Conservation (phyloP, 2,329 filamentous ascomycete genomes). For the Nannizziopsis arthrosporioides region DNA sequence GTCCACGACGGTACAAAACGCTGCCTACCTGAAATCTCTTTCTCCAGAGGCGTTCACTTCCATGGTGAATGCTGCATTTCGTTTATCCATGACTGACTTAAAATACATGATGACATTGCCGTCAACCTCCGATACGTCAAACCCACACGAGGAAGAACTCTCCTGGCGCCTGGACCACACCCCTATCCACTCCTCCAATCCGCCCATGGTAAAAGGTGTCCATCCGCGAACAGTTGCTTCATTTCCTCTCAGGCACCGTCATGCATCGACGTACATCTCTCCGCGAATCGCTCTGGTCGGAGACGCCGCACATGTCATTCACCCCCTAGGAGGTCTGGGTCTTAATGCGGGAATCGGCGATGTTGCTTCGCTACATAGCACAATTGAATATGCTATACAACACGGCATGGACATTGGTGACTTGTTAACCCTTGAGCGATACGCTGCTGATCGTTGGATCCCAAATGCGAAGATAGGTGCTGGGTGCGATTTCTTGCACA, state of each 20-base stretch:
- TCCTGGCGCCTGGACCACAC: conserved; percentile 73
- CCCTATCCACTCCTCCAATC: conserved; percentile 44
- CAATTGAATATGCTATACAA: conserved; percentile 62
- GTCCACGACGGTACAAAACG: conserved; percentile 77
- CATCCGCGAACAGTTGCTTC: conserved; percentile 73
- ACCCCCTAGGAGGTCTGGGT: conserved; percentile 88
- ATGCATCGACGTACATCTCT: conserved; percentile 85
- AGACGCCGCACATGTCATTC: conserved; percentile 88
- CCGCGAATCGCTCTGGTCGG: conserved; percentile 87
- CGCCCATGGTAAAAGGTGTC: conserved; percentile 55
- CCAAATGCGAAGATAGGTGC: conserved; percentile 69
- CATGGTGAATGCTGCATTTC: conserved; percentile 89
- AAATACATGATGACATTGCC: conserved; percentile 63
- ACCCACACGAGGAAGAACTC: conserved; percentile 58
- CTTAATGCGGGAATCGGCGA: conserved; percentile 89
- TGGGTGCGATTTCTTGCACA: conserved; percentile 79
- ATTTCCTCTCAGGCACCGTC: conserved; percentile 81
- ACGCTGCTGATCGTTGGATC: conserved; percentile 68
- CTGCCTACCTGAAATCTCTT: conserved; percentile 66
- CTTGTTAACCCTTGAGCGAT: conserved; percentile 64
- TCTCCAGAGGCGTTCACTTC: conserved; percentile 61
- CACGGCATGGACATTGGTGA: conserved; percentile 83
- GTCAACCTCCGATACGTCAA: conserved; percentile 19
- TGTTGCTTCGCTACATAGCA: conserved; percentile 62
- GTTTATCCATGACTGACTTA: conserved; percentile 66